Evolutionary conservation across 1,284 basidiomycete genomes (phyloP).

Genomic region (Sanghuangporus weigelae): DNA sequence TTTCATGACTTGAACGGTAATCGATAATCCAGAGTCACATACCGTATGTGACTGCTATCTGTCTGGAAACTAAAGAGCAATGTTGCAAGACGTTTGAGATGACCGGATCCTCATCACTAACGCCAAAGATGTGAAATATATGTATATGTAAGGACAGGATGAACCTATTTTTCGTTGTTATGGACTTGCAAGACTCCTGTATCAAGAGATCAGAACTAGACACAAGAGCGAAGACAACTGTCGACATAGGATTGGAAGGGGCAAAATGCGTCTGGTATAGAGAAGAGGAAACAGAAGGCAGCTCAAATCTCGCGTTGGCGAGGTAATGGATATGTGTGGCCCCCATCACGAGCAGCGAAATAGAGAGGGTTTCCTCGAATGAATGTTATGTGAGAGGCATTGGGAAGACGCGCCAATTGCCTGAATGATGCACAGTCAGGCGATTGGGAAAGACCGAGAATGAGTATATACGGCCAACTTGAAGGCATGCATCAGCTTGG

Average conservation of each 20-base stretch:
- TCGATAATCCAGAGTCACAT: no score
- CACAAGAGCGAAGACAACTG: not conserved
- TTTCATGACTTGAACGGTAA: no score
- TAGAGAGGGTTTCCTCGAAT: not conserved
- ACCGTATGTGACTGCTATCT: no score
- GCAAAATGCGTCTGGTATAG: not conserved
- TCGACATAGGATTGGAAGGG: not conserved
- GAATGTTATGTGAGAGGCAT: conserved; percentile 5
- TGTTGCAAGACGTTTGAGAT: no score
- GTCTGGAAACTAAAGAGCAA: no score
- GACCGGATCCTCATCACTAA: no score
- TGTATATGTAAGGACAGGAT: not conserved
- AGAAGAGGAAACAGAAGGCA: not conserved
- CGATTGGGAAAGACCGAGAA: not conserved
- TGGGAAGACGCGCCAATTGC: not conserved
- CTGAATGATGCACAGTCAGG: not conserved
- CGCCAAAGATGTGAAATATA: no score
- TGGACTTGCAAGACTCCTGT: not conserved
- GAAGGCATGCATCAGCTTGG: not conserved
- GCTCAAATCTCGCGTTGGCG: not conserved
- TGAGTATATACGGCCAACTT: not conserved
- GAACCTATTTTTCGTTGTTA: not conserved
- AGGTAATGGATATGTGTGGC: conserved; percentile 6
- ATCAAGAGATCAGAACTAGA: not conserved
- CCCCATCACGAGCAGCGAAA: conserved; percentile 3